Percentiles rank a stretch among this genome's conserved stretches.
phyloP scores from a whole-genome alignment of 352 stramenopile species.

The Phytophthora palmivora region DNA sequence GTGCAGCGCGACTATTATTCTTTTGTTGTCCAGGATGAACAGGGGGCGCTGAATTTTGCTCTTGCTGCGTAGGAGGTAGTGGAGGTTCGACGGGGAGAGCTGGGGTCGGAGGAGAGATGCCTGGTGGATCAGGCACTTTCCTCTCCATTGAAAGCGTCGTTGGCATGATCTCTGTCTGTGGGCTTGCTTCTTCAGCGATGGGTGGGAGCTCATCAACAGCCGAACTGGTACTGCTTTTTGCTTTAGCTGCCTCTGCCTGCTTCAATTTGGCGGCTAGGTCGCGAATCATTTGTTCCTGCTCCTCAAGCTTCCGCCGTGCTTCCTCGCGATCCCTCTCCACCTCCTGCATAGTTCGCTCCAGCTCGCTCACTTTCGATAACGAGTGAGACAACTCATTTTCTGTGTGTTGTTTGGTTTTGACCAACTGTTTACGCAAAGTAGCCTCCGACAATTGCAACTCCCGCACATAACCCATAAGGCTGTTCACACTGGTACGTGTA shows the following conservation, averaged over 20 bases:
- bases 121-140: background rate
- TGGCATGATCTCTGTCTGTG: conserved; percentile 6
- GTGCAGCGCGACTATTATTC: conserved; percentile 10
- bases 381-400: conserved; percentile 60
- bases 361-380: conserved; percentile 42
- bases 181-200: conserved; percentile 33
- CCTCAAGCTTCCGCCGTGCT: conserved; percentile 39
- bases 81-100: background rate
- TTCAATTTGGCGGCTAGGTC: conserved; percentile 48
- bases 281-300: conserved; percentile 55
- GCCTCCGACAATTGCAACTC: conserved; percentile 77
- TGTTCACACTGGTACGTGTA: conserved; percentile 64
- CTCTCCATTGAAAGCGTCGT: background rate
- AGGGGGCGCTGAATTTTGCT: conserved; percentile 1
- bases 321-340: conserved; percentile 45
- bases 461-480: conserved; percentile 77
- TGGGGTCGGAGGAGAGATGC: background rate
- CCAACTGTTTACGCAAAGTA: conserved; percentile 63
- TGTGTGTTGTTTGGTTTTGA: conserved; percentile 56
- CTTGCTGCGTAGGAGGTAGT: background rate
- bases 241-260: conserved; percentile 30
- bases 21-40: conserved; percentile 13
- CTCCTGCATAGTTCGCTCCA: conserved; percentile 58
- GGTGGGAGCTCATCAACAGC: conserved; percentile 31
- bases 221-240: conserved; percentile 5